Base-by-base conservation (phyloP, 129 eudicot genomes). In the Sambucus nigra region DNA sequence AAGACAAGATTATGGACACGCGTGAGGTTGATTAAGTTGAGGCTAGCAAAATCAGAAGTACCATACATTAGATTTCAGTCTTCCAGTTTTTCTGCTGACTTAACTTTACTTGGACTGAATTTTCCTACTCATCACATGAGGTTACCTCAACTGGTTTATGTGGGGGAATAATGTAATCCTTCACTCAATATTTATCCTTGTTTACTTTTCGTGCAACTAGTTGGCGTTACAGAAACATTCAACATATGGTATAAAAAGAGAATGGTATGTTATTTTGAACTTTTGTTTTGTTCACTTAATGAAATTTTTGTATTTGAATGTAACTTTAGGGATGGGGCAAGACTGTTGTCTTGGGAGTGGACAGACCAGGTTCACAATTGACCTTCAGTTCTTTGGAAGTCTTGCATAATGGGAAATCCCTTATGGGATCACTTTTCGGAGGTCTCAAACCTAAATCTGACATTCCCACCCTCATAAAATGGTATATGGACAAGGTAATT, bases 271-370 rank as follows among this genome's bases (percentile, higher is more conserved):
- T 21, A 7, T 33, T 0, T 10, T 27, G 6, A 54, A 40, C 3
- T 23, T 21, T 48, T 42, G 25, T 7, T 27, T 44, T 17, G 17
- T 25, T 42, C 25, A 13, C 51, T 21, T 9, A 18, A 25, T 50
- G 19, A 50, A 1, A 35, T 38, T 26, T 31, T 12, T 57, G 20
- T 25, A 46, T 18, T 48, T 47, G 19, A n/a, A 47, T 61, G 33
- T 57, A 22, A 33, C 2, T 62, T 24, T 56, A 88, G 97, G 97
- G 92, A 38, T 88, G 94, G 92, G 95, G 97, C 6, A 88, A 89
- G 72, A 84, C 95, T 2, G 59, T 89, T 45, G 79, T 84, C 14
- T 20, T 81, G 48, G 95, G 94, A 39, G 79, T 74, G 69, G 85
- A 75, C 48, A 72, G 60, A 68, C 92, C 87, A 0, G 80, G 73